Evolutionary conservation across 805 yeast genomes (phyloP), one percentile per base, ranked within the genome.

Genomic region (Candida arabinofermentans): DNA sequence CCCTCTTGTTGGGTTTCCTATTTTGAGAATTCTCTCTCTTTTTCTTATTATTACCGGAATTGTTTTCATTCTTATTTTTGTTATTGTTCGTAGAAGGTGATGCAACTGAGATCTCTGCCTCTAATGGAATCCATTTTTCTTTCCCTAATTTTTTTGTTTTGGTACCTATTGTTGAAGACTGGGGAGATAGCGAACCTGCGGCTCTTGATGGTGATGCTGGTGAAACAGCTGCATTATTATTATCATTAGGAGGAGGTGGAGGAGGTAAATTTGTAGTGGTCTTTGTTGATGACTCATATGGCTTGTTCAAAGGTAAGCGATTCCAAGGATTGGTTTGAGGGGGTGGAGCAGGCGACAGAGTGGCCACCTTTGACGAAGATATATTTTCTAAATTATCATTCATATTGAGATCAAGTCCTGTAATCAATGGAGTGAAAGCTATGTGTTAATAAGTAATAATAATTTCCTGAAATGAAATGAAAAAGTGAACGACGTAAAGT

Each of bases 311-410:
- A 5, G 24, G 40, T 24, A n/a, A 27, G 33, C 21, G 35, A 34
- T 40, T 39, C 64, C 64, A 59, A 1, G 62, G 57, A 34, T 55
- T 59, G 2, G 43, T 47, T 24, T 46, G 42, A 4, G 64, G 64
- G 22, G 57, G 57, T 2, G 64, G 64, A 3, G 64, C 64, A 6
- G 64, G 64, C 9, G 47, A 55, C 34, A 56, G 27, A 9, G 53
- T 47, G 10, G 50, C 44, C 7, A 44, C 47, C 24, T 42, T 40
- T 21, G 44, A 17, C 3, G 40, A 36, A 24, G 45, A 29, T 27
- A 26, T 31, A 14, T 16, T 12, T 21, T 14, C 12, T 8, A 29
- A 19, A 16, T 23, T 27, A 9, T 22, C 34, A 29, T 14, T 31
- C 37, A 35, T 35, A 13, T 7, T 13, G 16, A 33, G n/a, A n/a